Percentiles rank a stretch among this genome's conserved stretches.
Conservation (phyloP, 2,329 filamentous ascomycete species). For the Diaporthe aspalathi region DNA sequence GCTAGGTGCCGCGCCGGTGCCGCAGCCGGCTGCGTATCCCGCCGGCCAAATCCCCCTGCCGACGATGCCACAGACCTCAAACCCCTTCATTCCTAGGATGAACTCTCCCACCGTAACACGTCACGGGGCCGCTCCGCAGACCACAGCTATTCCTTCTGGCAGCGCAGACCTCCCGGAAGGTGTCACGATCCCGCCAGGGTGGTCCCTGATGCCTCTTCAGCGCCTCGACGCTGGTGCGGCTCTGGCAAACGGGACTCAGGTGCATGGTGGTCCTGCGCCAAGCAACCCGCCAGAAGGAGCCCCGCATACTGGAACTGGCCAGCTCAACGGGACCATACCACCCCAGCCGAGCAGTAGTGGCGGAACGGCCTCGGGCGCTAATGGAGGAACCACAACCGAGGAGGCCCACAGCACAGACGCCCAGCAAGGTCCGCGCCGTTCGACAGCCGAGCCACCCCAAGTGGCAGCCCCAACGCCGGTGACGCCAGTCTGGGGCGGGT, state of each 20-base stretch:
- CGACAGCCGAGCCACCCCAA: constrained; percentile 30
- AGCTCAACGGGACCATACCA: neutral
- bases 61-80: constrained; percentile 35
- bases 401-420: constrained; percentile 9
- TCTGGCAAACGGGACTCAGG: constrained; percentile 7
- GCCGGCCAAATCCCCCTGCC: constrained; percentile 36
- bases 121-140: constrained; percentile 58
- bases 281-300: constrained; percentile 37
- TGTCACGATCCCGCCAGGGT: constrained; percentile 72
- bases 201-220: constrained; percentile 73
- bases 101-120: constrained; percentile 58
- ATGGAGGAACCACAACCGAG: constrained; percentile 6
- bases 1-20: constrained; percentile 12
- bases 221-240: constrained; percentile 51
- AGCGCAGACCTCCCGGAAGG: constrained; percentile 72
- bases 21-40: constrained; percentile 44
- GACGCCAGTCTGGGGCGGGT: constrained; percentile 63
- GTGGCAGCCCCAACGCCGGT: constrained; percentile 62
- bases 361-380: neutral
- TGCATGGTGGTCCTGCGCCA: constrained; percentile 1
- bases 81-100: constrained; percentile 48
- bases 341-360: neutral
- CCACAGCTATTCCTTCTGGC: constrained; percentile 67
- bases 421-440: constrained; percentile 35
- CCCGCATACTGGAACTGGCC: constrained; percentile 30